These are phyloP conservation scores for Hymenoscyphus salicellus DNA, from an alignment of 2,329 filamentous ascomycete species.

Conservation along the genomic window DNA sequence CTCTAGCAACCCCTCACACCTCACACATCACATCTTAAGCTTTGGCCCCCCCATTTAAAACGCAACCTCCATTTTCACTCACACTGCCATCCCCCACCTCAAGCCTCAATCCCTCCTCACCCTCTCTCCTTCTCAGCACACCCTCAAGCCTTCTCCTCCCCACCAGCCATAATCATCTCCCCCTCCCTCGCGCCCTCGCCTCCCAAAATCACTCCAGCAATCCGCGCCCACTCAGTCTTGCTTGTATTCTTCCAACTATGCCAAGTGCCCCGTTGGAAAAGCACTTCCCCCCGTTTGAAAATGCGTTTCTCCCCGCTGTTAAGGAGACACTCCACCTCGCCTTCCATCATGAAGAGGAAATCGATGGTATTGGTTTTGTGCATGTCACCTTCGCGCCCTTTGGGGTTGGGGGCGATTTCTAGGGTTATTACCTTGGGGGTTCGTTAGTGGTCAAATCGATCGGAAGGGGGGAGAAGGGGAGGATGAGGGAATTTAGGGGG, in stretches of 20 bases:
- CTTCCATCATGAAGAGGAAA: conserved; percentile 39
- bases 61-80: no score
- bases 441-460: not conserved
- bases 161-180: not conserved
- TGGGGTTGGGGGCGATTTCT: conserved; percentile 17
- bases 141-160: no score
- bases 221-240: conserved; percentile 16
- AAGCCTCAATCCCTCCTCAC: no score
- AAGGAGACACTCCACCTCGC: conserved; percentile 39
- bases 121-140: no score
- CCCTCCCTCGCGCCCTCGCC: conserved; percentile 19
- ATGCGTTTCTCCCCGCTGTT: conserved; percentile 41
- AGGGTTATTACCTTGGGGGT: not conserved
- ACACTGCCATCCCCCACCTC: no score
- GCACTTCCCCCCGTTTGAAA: conserved; percentile 38
- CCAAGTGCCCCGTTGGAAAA: conserved; percentile 42
- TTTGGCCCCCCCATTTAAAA: no score
- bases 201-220: conserved; percentile 17
- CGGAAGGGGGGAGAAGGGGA: not conserved
- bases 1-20: no score
- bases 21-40: no score
- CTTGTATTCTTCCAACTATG: conserved; percentile 41
- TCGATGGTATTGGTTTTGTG: conserved; percentile 43
- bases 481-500: not conserved
- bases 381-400: conserved; percentile 30